These are phyloP conservation scores for Cokeromyces recurvatus DNA, from an alignment of 371 early-diverging fungal genomes.

Conservation along the genomic window DNA sequence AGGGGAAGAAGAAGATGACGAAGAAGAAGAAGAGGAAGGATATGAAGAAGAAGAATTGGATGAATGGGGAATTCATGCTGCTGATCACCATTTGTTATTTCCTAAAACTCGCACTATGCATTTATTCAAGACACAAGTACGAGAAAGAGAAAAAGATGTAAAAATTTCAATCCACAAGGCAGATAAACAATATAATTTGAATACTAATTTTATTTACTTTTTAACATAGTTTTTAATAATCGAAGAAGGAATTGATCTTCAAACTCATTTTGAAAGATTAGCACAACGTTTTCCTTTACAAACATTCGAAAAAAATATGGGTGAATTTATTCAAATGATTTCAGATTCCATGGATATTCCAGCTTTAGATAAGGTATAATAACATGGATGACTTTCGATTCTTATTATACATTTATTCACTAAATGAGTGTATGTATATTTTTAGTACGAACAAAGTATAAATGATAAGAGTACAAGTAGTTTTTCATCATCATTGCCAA, in stretches of 20 bases:
- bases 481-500: too few species aligned
- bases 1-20: conserved; percentile 20
- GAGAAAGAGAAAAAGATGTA: conserved; percentile 49
- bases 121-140: conserved; percentile 40
- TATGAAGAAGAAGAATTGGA: conserved; percentile 21
- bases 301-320: conserved; percentile 43
- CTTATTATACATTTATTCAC: too few species aligned
- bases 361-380: conserved; percentile 42
- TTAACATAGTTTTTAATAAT: conserved; percentile 40
- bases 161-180: neutral
- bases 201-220: too few species aligned
- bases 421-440: too few species aligned
- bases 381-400: neutral
- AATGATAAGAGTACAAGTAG: neutral
- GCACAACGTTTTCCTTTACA: conserved; percentile 48
- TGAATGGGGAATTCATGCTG: conserved; percentile 39
- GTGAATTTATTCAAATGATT: conserved; percentile 43
- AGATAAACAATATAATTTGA: neutral
- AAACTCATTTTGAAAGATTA: conserved; percentile 43
- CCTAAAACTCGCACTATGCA: conserved; percentile 50
- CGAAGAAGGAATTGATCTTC: conserved; percentile 28
- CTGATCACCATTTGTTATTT: conserved; percentile 45
- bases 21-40: conserved; percentile 15
- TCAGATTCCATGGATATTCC: conserved; percentile 39
- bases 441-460: conserved; percentile 10